phyloP scores from a whole-genome alignment of 2,329 filamentous ascomycete genomes.

The Podosphaera fusca region DNA sequence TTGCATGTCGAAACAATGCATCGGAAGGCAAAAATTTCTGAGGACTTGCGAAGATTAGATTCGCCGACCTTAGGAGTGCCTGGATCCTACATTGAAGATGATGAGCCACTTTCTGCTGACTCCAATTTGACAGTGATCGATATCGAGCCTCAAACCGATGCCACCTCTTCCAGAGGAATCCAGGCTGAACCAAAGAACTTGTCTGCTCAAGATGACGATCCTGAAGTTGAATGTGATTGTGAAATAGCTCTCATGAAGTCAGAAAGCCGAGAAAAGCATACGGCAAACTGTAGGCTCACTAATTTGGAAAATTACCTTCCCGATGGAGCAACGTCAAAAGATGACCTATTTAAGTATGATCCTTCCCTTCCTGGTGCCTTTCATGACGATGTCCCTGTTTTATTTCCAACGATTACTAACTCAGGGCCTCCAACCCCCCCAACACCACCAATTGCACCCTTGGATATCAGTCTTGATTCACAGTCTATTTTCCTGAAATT shows the following conservation, averaged over 20 bases:
- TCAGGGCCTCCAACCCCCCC: constrained; percentile 7
- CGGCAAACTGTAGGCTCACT: too few species aligned
- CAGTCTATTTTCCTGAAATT: too few species aligned
- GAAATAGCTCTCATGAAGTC: too few species aligned
- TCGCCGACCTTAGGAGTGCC: constrained; percentile 46
- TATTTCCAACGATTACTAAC: constrained; percentile 2
- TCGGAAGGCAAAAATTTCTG: constrained; percentile 9
- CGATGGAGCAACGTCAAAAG: background rate
- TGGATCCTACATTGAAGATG: constrained; percentile 29
- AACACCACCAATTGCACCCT: constrained; percentile 3
- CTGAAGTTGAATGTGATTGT: too few species aligned
- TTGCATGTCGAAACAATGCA: background rate
- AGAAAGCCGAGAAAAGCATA: too few species aligned
- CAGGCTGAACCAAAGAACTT: constrained; percentile 4
- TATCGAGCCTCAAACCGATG: constrained; percentile 41
- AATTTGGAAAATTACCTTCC: too few species aligned
- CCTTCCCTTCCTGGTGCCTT: constrained; percentile 7
- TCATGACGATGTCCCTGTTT: constrained; percentile 2
- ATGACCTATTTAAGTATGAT: constrained; percentile 1
- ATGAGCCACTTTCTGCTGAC: constrained; percentile 33
- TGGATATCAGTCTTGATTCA: background rate
- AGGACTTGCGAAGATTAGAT: constrained; percentile 19
- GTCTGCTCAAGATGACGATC: constrained; percentile 3
- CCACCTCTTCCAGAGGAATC: constrained; percentile 12
- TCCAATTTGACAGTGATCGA: constrained; percentile 48